These are phyloP conservation scores for Pseudocercospora ulei DNA, from an alignment of 2,329 filamentous ascomycete genomes.

Conservation along the genomic window DNA sequence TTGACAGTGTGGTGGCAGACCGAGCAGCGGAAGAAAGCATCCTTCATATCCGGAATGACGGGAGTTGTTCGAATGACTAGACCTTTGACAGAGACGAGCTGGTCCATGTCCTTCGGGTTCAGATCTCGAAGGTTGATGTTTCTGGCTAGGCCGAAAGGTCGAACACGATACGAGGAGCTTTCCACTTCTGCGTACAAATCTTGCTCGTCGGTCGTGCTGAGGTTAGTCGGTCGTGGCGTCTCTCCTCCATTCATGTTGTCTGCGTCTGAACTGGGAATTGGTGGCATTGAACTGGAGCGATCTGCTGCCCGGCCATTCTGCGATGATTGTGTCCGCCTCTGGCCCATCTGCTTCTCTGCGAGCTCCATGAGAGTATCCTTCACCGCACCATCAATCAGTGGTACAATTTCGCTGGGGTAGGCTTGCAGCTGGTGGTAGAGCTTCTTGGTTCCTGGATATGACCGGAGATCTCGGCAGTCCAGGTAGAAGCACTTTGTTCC, in stretches of 20 bases:
- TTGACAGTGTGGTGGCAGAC: slow-evolving; percentile 85
- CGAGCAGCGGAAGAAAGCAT: slow-evolving; percentile 93
- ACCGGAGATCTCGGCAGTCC: slow-evolving; percentile 77
- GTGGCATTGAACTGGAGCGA: slow-evolving; percentile 60
- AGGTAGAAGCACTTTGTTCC: slow-evolving; percentile 77
- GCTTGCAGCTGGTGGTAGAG: slow-evolving; percentile 90
- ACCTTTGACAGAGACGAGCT: slow-evolving; percentile 87
- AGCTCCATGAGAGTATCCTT: slow-evolving; percentile 91
- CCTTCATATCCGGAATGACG: slow-evolving; percentile 97
- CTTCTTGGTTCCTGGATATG: slow-evolving; percentile 85
- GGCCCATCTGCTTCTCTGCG: slow-evolving; percentile 67
- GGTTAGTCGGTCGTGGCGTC: slow-evolving; percentile 34
- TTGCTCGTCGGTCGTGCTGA: slow-evolving; percentile 42
- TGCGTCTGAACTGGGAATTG: slow-evolving; percentile 69
- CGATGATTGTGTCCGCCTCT: slow-evolving; percentile 41
- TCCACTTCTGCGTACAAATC: slow-evolving; percentile 70
- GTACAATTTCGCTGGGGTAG: slow-evolving; percentile 92
- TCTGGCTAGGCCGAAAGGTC: slow-evolving; percentile 79
- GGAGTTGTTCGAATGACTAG: slow-evolving; percentile 91
- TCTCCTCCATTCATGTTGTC: slow-evolving; percentile 34
- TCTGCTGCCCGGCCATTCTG: slow-evolving; percentile 23
- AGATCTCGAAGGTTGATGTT: slow-evolving; percentile 87
- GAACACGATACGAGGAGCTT: slow-evolving; percentile 68
- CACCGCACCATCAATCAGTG: slow-evolving; percentile 87
- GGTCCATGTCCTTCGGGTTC: slow-evolving; percentile 93